phyloP scores from a whole-genome alignment of 345 rosid species.

The Aquilaria yunnanensis region DNA sequence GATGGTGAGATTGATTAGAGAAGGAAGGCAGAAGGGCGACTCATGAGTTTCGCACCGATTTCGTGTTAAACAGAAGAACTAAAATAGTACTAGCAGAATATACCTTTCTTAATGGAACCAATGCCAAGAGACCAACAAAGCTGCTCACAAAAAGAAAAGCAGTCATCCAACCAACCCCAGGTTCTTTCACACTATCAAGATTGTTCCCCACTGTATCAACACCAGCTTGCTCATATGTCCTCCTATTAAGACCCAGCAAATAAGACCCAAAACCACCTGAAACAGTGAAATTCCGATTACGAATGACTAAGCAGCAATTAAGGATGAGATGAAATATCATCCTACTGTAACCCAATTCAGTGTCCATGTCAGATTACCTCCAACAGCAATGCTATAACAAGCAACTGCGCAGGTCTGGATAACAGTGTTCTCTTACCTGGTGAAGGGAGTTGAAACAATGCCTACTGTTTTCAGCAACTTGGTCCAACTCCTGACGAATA shows the following conservation, averaged over 20 bases:
- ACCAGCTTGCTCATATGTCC: constrained; percentile 65
- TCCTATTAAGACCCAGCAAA: constrained; percentile 64
- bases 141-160: constrained; percentile 66
- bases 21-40: no score
- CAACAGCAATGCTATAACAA: constrained; percentile 85
- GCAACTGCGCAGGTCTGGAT: constrained; percentile 96
- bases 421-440: constrained; percentile 84
- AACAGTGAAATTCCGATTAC: neutral
- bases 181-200: constrained; percentile 70
- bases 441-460: constrained; percentile 59
- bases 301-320: no score
- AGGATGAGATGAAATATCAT: neutral
- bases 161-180: constrained; percentile 87
- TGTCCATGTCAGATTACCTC: constrained; percentile 33
- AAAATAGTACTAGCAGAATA: neutral
- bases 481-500: constrained; percentile 74
- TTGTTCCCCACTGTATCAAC: constrained; percentile 57
- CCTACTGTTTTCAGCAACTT: constrained; percentile 72
- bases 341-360: neutral
- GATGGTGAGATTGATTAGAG: no score
- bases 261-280: constrained; percentile 97
- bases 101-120: constrained; percentile 90
- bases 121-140: constrained; percentile 78
- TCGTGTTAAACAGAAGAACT: neutral
- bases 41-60: neutral